These are phyloP conservation scores for Talaromyces funiculosus DNA, from an alignment of 2,329 filamentous ascomycete species.

Conservation along the genomic window DNA sequence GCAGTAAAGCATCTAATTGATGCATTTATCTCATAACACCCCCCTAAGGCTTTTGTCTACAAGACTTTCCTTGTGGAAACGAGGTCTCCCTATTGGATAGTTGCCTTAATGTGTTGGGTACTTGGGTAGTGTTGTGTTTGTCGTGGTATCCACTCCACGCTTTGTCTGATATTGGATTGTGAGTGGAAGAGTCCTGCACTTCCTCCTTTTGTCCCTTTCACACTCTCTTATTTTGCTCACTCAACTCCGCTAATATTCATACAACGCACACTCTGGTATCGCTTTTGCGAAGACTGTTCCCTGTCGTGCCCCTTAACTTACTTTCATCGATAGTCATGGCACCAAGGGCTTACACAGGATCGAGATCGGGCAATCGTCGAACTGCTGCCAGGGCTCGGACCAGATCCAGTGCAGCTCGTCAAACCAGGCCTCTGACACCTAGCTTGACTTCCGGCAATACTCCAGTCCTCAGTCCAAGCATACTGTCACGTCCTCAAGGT, in stretches of 20 bases:
- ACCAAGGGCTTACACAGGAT: neutral
- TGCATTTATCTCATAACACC: too few species aligned
- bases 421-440: neutral
- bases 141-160: neutral
- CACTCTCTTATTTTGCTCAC: neutral
- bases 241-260: neutral
- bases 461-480: neutral
- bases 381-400: neutral
- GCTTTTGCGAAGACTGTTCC: neutral
- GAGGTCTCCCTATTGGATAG: too few species aligned
- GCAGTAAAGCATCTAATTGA: neutral
- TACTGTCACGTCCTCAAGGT: neutral
- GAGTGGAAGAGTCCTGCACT: conserved; percentile 14
- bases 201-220: conserved; percentile 6
- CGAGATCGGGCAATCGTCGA: neutral
- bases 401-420: neutral
- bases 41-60: neutral
- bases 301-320: neutral
- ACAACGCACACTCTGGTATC: neutral
- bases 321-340: neutral
- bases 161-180: neutral
- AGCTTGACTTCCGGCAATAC: neutral
- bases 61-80: neutral
- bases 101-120: neutral
- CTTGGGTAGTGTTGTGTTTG: neutral